Percentiles rank a stretch among this genome's conserved stretches.
Evolutionary conservation across 2,329 filamentous ascomycete genomes (phyloP).

Genomic region (Verticillium dahliae): DNA sequence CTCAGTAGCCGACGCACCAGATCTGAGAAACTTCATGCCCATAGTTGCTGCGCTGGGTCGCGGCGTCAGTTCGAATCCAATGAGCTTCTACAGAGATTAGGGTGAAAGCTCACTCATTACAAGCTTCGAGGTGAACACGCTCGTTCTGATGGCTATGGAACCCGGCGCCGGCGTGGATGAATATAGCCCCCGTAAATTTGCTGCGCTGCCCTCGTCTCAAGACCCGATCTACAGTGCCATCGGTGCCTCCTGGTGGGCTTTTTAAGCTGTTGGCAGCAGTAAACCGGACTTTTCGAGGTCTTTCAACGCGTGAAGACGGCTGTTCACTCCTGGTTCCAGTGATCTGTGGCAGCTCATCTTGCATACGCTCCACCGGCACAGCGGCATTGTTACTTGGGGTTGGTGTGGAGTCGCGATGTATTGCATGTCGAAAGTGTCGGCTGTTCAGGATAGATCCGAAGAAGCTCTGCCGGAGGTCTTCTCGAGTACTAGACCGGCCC

Average conservation of each 20-base stretch:
- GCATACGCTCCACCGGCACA: background rate
- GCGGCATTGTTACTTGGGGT: background rate
- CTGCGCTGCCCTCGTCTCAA: constrained; percentile 25
- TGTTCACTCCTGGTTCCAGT: background rate
- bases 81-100: background rate
- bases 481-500: background rate
- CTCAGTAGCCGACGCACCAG: constrained; percentile 74
- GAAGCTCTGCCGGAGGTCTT: background rate
- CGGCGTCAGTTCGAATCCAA: constrained; percentile 6
- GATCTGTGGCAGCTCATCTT: too few species aligned
- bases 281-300: background rate
- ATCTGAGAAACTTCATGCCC: constrained; percentile 74
- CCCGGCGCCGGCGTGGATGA: constrained; percentile 91
- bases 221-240: constrained; percentile 34
- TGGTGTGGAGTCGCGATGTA: background rate
- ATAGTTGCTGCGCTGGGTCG: constrained; percentile 67
- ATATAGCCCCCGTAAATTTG: constrained; percentile 62
- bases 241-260: constrained; percentile 17
- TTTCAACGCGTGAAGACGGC: background rate
- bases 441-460: background rate
- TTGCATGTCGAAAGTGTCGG: background rate
- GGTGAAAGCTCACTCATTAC: constrained; percentile 64
- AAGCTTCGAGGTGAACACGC: constrained; percentile 74
- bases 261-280: too few species aligned
- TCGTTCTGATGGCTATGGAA: constrained; percentile 90